A percentile compares a stretch with the other conserved stretches of the same genome.
Evolutionary conservation across 495 filamentous ascomycete species (phyloP).

Genomic region (Xylaria scruposa): DNA sequence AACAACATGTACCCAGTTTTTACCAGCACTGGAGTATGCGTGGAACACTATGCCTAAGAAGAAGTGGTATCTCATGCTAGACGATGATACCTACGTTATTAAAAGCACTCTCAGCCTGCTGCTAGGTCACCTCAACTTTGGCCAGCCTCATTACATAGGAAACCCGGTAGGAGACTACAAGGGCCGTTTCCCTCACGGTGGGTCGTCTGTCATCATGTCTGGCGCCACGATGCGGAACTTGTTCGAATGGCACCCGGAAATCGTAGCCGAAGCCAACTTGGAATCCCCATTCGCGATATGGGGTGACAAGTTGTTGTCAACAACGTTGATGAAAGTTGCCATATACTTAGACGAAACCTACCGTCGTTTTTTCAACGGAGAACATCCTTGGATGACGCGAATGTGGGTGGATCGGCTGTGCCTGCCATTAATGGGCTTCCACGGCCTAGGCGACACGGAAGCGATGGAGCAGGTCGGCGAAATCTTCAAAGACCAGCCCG

Average conservation of each 20-base stretch:
- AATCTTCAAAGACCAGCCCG: constrained; percentile 41
- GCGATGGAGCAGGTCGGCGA: constrained; percentile 47
- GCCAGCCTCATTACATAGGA: constrained; percentile 53
- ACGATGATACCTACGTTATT: constrained; percentile 57
- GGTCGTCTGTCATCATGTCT: constrained; percentile 53
- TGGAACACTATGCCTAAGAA: constrained; percentile 51
- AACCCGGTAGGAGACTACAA: constrained; percentile 57
- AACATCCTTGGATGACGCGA: constrained; percentile 48
- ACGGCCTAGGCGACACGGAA: constrained; percentile 42
- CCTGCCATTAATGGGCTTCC: constrained; percentile 49
- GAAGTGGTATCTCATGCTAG: constrained; percentile 56
- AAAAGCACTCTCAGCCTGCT: constrained; percentile 48
- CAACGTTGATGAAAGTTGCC: constrained; percentile 46
- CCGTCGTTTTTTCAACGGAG: constrained; percentile 54
- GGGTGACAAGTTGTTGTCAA: constrained; percentile 53
- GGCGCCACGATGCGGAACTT: constrained; percentile 48
- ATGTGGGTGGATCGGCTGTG: constrained; percentile 52
- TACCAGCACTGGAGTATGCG: constrained; percentile 51
- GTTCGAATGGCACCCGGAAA: constrained; percentile 40
- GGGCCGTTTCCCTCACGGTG: constrained; percentile 56
- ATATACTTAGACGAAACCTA: constrained; percentile 54
- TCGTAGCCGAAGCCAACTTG: constrained; percentile 41
- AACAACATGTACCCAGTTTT: constrained; percentile 40
- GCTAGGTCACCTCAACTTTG: constrained; percentile 48
- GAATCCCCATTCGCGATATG: constrained; percentile 49